Evolutionary conservation across 352 stramenopile species (phyloP).

Genomic region (Globisporangium irregulare): DNA sequence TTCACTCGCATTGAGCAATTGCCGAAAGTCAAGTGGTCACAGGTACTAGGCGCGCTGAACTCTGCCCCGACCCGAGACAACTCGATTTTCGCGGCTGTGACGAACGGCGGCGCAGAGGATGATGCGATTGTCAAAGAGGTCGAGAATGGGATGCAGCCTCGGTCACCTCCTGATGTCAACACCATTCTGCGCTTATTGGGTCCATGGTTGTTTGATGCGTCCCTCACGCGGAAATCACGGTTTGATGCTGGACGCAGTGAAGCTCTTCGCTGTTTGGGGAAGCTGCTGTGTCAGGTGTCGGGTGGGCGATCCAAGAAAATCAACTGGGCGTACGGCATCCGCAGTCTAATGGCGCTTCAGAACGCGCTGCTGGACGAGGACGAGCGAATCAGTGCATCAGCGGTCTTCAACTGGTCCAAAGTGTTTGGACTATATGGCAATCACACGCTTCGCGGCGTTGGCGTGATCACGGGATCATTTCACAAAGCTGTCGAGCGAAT

Average conservation of each 20-base stretch:
- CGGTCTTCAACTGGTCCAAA: slow-evolving; percentile 84
- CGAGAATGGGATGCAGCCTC: slow-evolving; percentile 30
- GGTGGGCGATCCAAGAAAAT: slow-evolving; percentile 76
- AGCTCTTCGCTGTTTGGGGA: slow-evolving; percentile 72
- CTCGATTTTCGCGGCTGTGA: slow-evolving; percentile 40
- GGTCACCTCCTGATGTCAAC: slow-evolving; percentile 82
- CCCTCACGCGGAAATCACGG: slow-evolving; percentile 61
- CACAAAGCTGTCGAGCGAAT: slow-evolving; percentile 80
- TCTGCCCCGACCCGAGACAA: slow-evolving; percentile 43
- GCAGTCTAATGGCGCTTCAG: slow-evolving; percentile 80
- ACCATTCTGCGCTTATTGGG: slow-evolving; percentile 76
- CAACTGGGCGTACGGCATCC: slow-evolving; percentile 80
- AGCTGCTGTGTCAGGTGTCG: slow-evolving; percentile 64
- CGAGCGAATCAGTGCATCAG: slow-evolving; percentile 72
- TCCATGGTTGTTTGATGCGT: slow-evolving; percentile 85
- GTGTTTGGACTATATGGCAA: slow-evolving; percentile 81
- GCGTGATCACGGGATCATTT: slow-evolving; percentile 75
- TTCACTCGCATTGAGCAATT: slow-evolving; percentile 68
- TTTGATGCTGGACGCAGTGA: slow-evolving; percentile 75
- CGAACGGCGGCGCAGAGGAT: slow-evolving; percentile 31
- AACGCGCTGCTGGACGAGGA: slow-evolving; percentile 77
- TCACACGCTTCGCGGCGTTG: slow-evolving; percentile 73
- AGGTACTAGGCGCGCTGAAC: slow-evolving; percentile 64
- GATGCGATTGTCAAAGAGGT: slow-evolving; percentile 23
- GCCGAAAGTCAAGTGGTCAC: slow-evolving; percentile 67